These are phyloP conservation scores for Cyberlindnera galapagoensis DNA, from an alignment of 805 yeast genomes.

Conservation along the genomic window DNA sequence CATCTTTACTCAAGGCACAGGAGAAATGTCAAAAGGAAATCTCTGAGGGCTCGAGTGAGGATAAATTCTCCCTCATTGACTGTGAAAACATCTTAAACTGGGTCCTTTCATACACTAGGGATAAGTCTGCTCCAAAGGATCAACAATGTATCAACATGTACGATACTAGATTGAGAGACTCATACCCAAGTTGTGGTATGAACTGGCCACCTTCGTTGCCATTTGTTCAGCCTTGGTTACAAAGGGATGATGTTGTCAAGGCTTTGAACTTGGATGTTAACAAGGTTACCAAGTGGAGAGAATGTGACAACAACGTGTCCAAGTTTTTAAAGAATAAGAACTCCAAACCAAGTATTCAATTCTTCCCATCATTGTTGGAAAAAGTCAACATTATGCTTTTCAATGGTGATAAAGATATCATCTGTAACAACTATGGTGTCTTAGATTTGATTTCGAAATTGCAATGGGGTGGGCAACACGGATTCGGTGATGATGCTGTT, in stretches of 20 bases:
- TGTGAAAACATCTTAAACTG: slow-evolving; percentile 40
- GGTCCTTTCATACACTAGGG: slow-evolving; percentile 25
- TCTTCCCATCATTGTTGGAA: slow-evolving; percentile 61
- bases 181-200: slow-evolving; percentile 83
- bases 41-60: slow-evolving; percentile 20
- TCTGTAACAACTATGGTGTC: slow-evolving; percentile 80
- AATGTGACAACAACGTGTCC: slow-evolving; percentile 65
- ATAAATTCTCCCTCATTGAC: slow-evolving; percentile 26
- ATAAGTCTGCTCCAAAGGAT: slow-evolving; percentile 27
- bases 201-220: slow-evolving; percentile 80
- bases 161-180: slow-evolving; percentile 64
- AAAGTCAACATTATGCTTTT: slow-evolving; percentile 61
- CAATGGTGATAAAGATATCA: slow-evolving; percentile 83
- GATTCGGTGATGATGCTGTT: slow-evolving; percentile 24
- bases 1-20: slow-evolving; percentile 40
- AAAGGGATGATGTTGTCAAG: slow-evolving; percentile 38
- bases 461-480: slow-evolving; percentile 53
- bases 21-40: slow-evolving; percentile 55
- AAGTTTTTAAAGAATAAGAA: slow-evolving; percentile 41
- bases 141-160: slow-evolving; percentile 75
- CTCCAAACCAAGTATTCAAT: slow-evolving; percentile 53
- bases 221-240: slow-evolving; percentile 47
- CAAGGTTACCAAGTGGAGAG: slow-evolving; percentile 54
- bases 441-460: slow-evolving; percentile 56
- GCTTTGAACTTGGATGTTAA: slow-evolving; percentile 43